phyloP scores from a whole-genome alignment of 2,329 filamentous ascomycete genomes.

The Aspergillus sergii region DNA sequence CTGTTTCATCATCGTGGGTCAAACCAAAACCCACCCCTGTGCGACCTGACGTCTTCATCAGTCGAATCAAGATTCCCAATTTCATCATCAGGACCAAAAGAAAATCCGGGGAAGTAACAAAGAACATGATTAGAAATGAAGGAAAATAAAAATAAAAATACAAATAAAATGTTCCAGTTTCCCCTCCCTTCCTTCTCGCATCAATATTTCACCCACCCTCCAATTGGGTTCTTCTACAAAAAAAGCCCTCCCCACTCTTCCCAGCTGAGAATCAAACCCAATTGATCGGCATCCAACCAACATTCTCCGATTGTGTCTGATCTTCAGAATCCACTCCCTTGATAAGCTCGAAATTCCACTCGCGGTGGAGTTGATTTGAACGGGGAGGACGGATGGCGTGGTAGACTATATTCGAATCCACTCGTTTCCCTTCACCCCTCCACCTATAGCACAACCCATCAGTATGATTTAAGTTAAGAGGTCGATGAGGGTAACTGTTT shows the following conservation, averaged over 20 bases:
- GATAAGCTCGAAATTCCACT: not conserved
- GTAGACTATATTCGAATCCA: not conserved
- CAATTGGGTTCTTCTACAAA: not conserved
- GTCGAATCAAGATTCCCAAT: not conserved
- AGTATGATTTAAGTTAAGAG: not conserved
- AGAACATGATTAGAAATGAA: no score
- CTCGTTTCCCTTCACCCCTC: not conserved
- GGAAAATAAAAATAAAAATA: no score
- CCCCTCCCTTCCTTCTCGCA: not conserved
- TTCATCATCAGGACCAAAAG: not conserved
- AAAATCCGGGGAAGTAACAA: not conserved
- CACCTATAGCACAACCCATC: not conserved
- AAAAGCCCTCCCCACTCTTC: not conserved
- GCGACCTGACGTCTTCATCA: not conserved
- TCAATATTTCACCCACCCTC: not conserved
- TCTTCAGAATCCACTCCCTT: constrained; percentile 1
- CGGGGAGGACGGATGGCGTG: not conserved
- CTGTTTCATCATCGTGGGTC: constrained; percentile 5
- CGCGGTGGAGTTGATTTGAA: not conserved
- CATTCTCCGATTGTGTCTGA: not conserved
- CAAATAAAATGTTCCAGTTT: not conserved
- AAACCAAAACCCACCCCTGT: not conserved
- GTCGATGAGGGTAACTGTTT: not conserved
- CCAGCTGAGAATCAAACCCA: not conserved
- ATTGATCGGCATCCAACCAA: constrained; percentile 7